Base-by-base conservation (phyloP, 306 rosid genomes). In the Glycine latifolia region DNA sequence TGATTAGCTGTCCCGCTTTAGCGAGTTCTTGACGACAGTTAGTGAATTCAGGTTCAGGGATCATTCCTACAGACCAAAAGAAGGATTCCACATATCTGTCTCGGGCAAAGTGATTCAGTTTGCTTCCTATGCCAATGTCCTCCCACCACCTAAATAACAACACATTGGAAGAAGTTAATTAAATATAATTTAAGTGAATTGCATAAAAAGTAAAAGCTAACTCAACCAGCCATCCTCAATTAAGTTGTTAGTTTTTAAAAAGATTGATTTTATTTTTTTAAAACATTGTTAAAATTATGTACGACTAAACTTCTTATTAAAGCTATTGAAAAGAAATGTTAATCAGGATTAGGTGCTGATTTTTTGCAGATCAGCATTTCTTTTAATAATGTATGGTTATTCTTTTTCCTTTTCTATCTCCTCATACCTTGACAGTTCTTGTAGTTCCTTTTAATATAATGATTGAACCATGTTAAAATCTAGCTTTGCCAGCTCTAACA, bases 381-480 rank as follows among this genome's bases (percentile, higher is more conserved):
- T 39, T 39, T 39, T 3, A 39, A 39, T 4, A 39, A 3, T 39
- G 0, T 39, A 39, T 39, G 4, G 4, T 39, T 39, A 39, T 50
- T 50, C 55, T 50, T 50, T 50, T 12, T 50, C 0, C 55, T 50
- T 50, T 1, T 11, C 2, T 59, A 59, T 59, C 54, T 37, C 2
- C n/a, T 20, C 50, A 20, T 15, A 87, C 90, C 83, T 82, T 35
- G 87, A 72, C 60, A 80, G 5, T 6, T 73, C 81, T 59, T 61
- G 31, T 11, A 89, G 72, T 1, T 89, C 89, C 2, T 61, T 77
- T 67, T 80, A 84, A 49, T 8, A 12, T 11, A 53, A 67, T 63
- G 80, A 75, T 12, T 89, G 92, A 0, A 83, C 79, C 75, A 37
- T 70, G 75, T 89, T 89, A 78, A 82, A 89, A 65, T 89, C 86